Evolutionary conservation across 768 basidiomycete genomes (phyloP).

Genomic region (Phlebiopsis gigantea): DNA sequence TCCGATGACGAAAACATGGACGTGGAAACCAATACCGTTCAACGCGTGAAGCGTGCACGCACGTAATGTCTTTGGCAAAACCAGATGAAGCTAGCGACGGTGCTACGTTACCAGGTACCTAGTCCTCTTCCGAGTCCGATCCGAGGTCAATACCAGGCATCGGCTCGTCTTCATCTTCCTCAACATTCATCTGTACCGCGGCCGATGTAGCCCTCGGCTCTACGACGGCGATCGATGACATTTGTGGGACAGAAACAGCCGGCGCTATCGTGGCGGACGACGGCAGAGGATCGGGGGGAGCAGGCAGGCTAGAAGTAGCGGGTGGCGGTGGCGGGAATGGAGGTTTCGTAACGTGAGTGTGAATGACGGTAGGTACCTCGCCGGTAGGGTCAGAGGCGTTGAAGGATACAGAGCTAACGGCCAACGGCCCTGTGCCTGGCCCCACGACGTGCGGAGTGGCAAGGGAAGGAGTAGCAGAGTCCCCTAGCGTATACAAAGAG

Average conservation of each 20-base stretch:
- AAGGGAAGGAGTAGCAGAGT: too few species aligned
- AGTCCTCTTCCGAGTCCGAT: slow-evolving; percentile 68
- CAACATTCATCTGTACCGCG: slow-evolving; percentile 24
- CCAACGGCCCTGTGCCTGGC: not conserved
- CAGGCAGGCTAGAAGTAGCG: slow-evolving; percentile 7
- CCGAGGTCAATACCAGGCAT: slow-evolving; percentile 75
- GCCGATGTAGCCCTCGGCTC: not conserved
- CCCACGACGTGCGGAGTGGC: too few species aligned
- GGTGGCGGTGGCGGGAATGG: not conserved
- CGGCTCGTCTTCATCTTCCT: slow-evolving; percentile 62
- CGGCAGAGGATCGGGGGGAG: not conserved
- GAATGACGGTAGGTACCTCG: not conserved
- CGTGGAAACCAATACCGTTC: slow-evolving; percentile 16
- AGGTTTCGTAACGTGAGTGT: not conserved
- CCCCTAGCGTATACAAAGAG: too few species aligned
- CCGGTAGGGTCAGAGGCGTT: not conserved
- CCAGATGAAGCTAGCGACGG: not conserved
- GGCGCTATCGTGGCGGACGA: not conserved
- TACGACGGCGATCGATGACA: not conserved
- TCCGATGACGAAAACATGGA: slow-evolving; percentile 35
- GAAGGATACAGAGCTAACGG: not conserved
- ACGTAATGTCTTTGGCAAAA: slow-evolving; percentile 1
- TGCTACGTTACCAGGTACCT: not conserved
- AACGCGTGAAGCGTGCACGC: slow-evolving; percentile 34
- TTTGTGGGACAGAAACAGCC: not conserved